Base-by-base conservation (phyloP, 208 protist genomes). In the Blastocrithidia nonstop region DNA sequence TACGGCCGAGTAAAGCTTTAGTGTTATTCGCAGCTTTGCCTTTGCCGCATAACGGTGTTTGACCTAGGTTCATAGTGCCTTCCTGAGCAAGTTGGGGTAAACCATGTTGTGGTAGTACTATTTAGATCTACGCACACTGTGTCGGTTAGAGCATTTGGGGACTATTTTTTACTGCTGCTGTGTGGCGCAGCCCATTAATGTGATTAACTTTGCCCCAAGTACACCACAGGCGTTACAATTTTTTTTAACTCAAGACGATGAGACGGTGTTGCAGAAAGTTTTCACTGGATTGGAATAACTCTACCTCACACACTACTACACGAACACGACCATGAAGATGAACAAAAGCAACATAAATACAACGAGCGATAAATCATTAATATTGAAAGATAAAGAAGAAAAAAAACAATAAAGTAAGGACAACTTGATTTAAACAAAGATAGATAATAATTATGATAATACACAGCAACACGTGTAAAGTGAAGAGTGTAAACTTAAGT, bases 151-250 rank as follows among this genome's bases (percentile, higher is more conserved):
- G 6, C 57, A 75, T 29, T 51, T 83, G 11, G 57, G 44, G 19
- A 63, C 62, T 19, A 44, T 90, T 19, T 90, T 78, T 56, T 36
- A 57, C 33, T 36, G 54, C 39, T 81, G 72, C 54, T 84, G 76
- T 40, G 65, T 59, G 8, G 37, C 24, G 23, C 75, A 86, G 52
- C 54, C 66, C 21, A 42, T 68, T 13, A 28, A 48, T 8, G 72
- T 79, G 20, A 22, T 50, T 1, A 47, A 63, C 25, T 90, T 76
- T 46, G 66, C 73, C 4, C 81, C 81, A n/a, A 66, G 66, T 8
- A 60, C 81, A 46, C 62, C 63, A 19, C 37, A 56, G 4, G 73
- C 73, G 4, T 42, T 90, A 31, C 43, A 36, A 20, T 74, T 79
- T 31, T 55, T 87, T 25, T 44, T 90, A 8, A 31, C 26, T 21